Percentiles rank a stretch among this genome's conserved stretches.
phyloP scores from a whole-genome alignment of 257 asterid species.

The Solanum medicagineum region DNA sequence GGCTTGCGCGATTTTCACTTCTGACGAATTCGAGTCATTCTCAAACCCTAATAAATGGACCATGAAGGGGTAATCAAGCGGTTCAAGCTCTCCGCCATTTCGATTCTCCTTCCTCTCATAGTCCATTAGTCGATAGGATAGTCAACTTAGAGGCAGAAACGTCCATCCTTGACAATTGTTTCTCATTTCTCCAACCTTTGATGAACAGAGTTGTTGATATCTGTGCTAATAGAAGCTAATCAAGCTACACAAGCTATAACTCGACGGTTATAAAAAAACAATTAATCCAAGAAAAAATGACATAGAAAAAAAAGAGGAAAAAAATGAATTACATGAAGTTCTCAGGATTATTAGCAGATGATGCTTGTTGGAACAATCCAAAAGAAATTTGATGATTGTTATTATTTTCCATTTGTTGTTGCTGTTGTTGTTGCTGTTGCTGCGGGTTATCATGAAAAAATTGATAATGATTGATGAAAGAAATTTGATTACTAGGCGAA shows the following conservation, averaged over 20 bases:
- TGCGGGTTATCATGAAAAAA: slow-evolving; percentile 13
- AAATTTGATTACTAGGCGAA: not conserved
- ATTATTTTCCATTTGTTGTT: slow-evolving; percentile 4
- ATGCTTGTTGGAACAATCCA: slow-evolving; percentile 47
- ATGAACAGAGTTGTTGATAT: not conserved
- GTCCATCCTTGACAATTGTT: not conserved
- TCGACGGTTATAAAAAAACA: not conserved
- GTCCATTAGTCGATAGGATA: not conserved
- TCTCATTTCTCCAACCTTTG: not conserved
- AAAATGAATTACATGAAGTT: slow-evolving; percentile 31
- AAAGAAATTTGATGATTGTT: slow-evolving; percentile 38
- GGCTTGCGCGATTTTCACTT: not conserved
- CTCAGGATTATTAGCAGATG: slow-evolving; percentile 32
- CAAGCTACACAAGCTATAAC: not conserved
- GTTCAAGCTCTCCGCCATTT: not conserved
- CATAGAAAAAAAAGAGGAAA: not conserved
- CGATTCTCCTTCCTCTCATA: not conserved
- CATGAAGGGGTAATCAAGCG: not conserved
- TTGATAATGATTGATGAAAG: not conserved
- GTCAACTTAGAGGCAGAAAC: not conserved
- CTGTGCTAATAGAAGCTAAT: not conserved
- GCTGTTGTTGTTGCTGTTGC: not conserved
- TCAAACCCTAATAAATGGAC: not conserved
- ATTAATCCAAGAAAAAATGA: not conserved
- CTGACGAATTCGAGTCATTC: not conserved